Evolutionary conservation across 208 protist species (phyloP).

Genomic region (Crithidia expoeki): DNA sequence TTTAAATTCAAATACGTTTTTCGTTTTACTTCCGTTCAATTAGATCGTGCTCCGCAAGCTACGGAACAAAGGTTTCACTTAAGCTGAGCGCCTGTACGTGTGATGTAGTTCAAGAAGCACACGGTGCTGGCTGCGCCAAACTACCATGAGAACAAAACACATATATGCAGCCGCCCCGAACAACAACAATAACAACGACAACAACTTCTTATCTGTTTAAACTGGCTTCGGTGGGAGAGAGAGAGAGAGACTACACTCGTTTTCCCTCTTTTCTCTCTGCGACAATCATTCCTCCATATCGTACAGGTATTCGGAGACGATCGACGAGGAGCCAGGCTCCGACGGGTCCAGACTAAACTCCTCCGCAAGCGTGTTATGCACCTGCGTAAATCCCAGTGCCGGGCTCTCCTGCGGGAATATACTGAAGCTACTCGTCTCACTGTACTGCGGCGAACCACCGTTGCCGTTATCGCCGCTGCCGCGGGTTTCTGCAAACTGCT

Average conservation of each 20-base stretch:
- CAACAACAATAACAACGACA: no score
- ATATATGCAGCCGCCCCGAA: no score
- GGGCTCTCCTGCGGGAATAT: slow-evolving; percentile 37
- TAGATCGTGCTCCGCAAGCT: no score
- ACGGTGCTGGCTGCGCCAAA: no score
- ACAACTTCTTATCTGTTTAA: not conserved
- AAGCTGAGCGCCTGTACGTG: no score
- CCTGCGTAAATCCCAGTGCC: slow-evolving; percentile 58
- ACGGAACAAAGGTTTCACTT: no score
- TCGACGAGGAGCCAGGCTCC: slow-evolving; percentile 35
- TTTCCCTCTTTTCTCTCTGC: not conserved
- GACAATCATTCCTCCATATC: slow-evolving; percentile 17
- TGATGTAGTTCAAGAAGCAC: no score
- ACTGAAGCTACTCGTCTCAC: slow-evolving; percentile 4
- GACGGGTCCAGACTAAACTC: slow-evolving; percentile 76
- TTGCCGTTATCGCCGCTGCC: slow-evolving; percentile 12
- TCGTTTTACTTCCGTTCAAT: no score
- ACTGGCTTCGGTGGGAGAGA: not conserved
- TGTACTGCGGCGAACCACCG: slow-evolving; percentile 1
- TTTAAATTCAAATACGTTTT: no score
- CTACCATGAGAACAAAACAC: no score
- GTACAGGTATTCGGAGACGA: slow-evolving; percentile 54
- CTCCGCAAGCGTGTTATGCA: slow-evolving; percentile 58
- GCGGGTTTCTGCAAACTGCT: slow-evolving; percentile 1
- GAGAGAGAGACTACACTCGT: not conserved